Conservation (phyloP, 2,329 filamentous ascomycete genomes). For the Trichoderma sp. region DNA sequence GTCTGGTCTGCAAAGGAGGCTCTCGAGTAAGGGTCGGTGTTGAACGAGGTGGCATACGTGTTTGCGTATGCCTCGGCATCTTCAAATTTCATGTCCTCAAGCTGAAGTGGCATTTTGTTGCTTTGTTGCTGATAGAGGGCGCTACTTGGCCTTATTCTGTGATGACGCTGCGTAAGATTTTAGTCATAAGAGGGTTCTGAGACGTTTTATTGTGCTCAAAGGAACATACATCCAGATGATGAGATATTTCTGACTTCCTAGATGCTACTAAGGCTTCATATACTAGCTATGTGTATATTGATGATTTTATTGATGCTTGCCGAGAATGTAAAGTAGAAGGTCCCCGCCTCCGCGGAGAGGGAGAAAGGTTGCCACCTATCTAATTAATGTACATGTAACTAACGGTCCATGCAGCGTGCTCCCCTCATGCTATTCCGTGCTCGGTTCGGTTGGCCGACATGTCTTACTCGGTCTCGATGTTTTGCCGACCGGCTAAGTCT, state of each 20-base stretch:
- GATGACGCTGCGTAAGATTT: background rate
- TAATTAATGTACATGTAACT: background rate
- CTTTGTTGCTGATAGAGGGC: background rate
- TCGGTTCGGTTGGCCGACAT: background rate
- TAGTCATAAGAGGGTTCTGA: background rate
- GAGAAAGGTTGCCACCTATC: background rate
- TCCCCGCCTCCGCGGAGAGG: background rate
- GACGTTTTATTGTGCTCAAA: background rate
- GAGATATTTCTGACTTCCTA: background rate
- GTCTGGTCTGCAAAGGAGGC: background rate
- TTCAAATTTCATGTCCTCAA: background rate
- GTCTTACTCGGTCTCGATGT: background rate
- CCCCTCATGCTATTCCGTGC: background rate
- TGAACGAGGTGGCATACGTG: background rate
- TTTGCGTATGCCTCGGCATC: background rate
- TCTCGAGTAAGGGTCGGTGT: background rate
- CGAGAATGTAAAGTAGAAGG: background rate
- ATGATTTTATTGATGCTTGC: background rate
- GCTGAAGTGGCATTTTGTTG: background rate
- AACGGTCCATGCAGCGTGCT: background rate
- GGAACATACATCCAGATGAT: background rate
- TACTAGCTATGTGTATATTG: background rate
- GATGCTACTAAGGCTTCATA: background rate
- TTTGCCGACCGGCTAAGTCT: background rate
- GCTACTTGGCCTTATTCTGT: background rate